Evolutionary conservation across 1,284 basidiomycete species (phyloP), one percentile per base, ranked within the genome.

Genomic region (Cerrena zonata): DNA sequence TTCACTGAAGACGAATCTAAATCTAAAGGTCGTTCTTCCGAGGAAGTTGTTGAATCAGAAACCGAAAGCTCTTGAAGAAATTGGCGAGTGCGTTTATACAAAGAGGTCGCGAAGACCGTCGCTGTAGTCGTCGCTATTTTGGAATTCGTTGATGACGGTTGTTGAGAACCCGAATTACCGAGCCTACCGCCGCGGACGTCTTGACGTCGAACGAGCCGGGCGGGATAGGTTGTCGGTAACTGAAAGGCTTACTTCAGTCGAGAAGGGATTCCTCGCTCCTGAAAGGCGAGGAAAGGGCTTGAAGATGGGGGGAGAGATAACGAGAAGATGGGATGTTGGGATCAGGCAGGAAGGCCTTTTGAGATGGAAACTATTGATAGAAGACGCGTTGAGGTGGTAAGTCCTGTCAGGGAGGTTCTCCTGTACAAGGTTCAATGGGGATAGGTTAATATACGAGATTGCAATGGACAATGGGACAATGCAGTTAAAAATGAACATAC

Each of bases 331-430:
- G 52, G 50, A 58, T 54, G 52, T 45, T 49, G 56, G 50, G 54
- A 51, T 52, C 42, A 55, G 41, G 24, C n/a, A n/a, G n/a, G n/a
- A n/a, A n/a, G 30, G 30, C 30, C 30, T 34, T 34, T 47, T 38
- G n/a, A 37, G 52, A 53, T 53, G 50, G n/a, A n/a, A n/a, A n/a
- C n/a, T n/a, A n/a, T n/a, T n/a, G n/a, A n/a, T n/a, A n/a, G n/a
- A n/a, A n/a, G n/a, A 48, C 56, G 42, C 49, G 37, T 55, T 50
- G 53, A 48, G 54, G 42, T 47, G 40, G 46, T 54, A 58, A 61
- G 69, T 69, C 72, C 64, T 79, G 79, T 85, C 75, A 87, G 71
- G 87, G 86, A 69, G 86, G 86, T 80, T 89, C 84, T 64, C 87
- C 86, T 89, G 56, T 25, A 57, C 54, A 50, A 49, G 19, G 25